Conservation (phyloP, 2,329 filamentous ascomycete genomes). For the Penicillium expansum region DNA sequence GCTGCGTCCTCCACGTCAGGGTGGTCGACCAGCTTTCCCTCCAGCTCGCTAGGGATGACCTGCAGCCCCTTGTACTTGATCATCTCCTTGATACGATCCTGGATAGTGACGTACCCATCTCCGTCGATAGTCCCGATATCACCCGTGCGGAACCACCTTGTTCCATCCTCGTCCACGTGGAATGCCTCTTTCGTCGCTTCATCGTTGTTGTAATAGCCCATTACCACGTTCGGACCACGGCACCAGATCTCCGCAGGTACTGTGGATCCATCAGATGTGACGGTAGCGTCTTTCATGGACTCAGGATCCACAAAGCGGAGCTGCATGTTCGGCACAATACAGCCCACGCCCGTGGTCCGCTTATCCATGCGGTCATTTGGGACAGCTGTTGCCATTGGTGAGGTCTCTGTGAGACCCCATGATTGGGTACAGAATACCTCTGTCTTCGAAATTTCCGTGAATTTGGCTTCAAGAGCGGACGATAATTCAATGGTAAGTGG, state of each 20-base stretch:
- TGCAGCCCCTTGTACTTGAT: slow-evolving; percentile 26
- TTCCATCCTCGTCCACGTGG: slow-evolving; percentile 17
- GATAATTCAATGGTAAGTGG: slow-evolving; percentile 19
- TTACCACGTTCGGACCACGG: slow-evolving; percentile 21
- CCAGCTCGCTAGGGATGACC: slow-evolving; percentile 23
- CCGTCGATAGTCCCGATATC: slow-evolving; percentile 21
- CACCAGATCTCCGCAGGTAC: slow-evolving; percentile 21
- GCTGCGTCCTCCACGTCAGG: slow-evolving; percentile 23
- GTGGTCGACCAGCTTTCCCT: slow-evolving; percentile 22
- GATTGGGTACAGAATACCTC: slow-evolving; percentile 22
- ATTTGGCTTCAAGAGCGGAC: slow-evolving; percentile 16
- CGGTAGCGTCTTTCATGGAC: slow-evolving; percentile 14
- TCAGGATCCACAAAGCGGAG: slow-evolving; percentile 24
- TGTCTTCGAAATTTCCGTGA: slow-evolving; percentile 10
- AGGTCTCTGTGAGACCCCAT: slow-evolving; percentile 22
- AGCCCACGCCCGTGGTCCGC: slow-evolving; percentile 15
- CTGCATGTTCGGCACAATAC: slow-evolving; percentile 20
- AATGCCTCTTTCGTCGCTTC: slow-evolving; percentile 14
- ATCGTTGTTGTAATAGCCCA: slow-evolving; percentile 22
- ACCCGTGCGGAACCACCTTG: slow-evolving; percentile 23
- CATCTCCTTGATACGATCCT: slow-evolving; percentile 26
- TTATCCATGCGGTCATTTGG: slow-evolving; percentile 23
- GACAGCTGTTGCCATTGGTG: slow-evolving; percentile 17
- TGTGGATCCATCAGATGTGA: slow-evolving; percentile 14
- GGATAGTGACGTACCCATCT: slow-evolving; percentile 20